Conservation (phyloP, 352 stramenopile genomes). For the Pythium pectinolyticum region DNA sequence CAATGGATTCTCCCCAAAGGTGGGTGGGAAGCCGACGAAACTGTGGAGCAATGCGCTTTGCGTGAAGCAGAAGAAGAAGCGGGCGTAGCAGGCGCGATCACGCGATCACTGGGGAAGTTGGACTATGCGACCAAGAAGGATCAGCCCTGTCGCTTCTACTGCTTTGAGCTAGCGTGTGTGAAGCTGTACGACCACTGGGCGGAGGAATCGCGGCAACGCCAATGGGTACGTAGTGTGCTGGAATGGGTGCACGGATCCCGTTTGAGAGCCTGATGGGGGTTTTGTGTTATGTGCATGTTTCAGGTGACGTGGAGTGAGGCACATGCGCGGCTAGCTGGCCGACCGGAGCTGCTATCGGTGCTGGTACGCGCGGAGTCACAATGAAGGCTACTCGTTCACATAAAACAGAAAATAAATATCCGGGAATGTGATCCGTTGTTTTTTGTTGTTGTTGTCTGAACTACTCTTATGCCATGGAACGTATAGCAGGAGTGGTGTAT, state of each 20-base stretch:
- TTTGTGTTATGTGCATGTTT: not conserved
- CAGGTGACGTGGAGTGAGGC: conserved; percentile 30
- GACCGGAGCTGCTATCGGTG: conserved; percentile 21
- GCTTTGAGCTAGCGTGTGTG: conserved; percentile 36
- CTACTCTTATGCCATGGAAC: no score
- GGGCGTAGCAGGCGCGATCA: conserved; percentile 62
- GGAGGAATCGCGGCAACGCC: conserved; percentile 46
- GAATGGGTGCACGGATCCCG: not conserved
- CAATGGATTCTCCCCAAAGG: conserved; percentile 97
- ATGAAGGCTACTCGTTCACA: no score
- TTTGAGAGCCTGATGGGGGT: not conserved
- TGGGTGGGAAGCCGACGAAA: conserved; percentile 95
- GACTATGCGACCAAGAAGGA: conserved; percentile 55
- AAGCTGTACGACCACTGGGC: conserved; percentile 59
- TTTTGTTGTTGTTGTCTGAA: no score
- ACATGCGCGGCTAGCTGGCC: conserved; percentile 2
- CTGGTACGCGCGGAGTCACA: no score
- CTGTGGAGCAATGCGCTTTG: conserved; percentile 85
- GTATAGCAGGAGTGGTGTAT: no score
- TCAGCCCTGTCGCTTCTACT: conserved; percentile 50
- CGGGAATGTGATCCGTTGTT: no score
- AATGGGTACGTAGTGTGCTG: conserved; percentile 44
- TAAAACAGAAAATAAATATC: no score
- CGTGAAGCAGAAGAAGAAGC: conserved; percentile 94
- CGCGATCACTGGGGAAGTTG: conserved; percentile 39